Base-by-base conservation (phyloP, 2,329 filamentous ascomycete species). In the Colletotrichum paranaense region DNA sequence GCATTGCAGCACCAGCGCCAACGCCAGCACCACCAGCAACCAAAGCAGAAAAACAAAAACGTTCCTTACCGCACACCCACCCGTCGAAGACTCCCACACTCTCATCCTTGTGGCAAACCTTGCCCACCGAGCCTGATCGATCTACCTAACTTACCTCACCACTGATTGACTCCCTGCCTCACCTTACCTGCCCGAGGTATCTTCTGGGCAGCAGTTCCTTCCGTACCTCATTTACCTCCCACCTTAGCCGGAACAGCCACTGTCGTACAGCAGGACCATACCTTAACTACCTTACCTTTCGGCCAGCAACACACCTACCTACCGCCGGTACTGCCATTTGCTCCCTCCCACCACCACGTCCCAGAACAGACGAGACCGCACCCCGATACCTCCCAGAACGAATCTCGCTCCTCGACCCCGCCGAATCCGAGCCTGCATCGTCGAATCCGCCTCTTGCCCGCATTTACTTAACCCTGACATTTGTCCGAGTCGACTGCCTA, bases 341-440 rank as follows among this genome's bases (percentile, higher is more conserved):
- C 49, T 32, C 55, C 30, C 56, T 65, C 66, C 46, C 53, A 30
- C 49, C 30, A 38, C 46, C 46, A 59, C 55, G 60, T 59, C 26
- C 56, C 26, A 70, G 53, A 38, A n/a, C 24, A 70, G 46, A 62
- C 70, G 49, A 71, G 32, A 49, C 60, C 60, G 60, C 71, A 30
- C 53, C 64, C 46, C 64, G 55, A 67, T 62, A 68, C 26, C 53
- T 57, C 52, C 30, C 32, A 68, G 57, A 63, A 42, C 66, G 66
- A 63, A 52, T 32, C 35, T 66, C 53, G 42, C 58, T 71, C 59
- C 55, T 73, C 71, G 71, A 74, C 73, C 73, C 71, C 73, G 73
- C 73, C 71, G 67, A 71, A 67, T 64, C 66, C 62, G 67, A 74
- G 46, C 71, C 57, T 73, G 73, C 71, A 64, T 73, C 67, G 62